phyloP scores from a whole-genome alignment of 139 green algal genomes.

The Micromonas pusilla region DNA sequence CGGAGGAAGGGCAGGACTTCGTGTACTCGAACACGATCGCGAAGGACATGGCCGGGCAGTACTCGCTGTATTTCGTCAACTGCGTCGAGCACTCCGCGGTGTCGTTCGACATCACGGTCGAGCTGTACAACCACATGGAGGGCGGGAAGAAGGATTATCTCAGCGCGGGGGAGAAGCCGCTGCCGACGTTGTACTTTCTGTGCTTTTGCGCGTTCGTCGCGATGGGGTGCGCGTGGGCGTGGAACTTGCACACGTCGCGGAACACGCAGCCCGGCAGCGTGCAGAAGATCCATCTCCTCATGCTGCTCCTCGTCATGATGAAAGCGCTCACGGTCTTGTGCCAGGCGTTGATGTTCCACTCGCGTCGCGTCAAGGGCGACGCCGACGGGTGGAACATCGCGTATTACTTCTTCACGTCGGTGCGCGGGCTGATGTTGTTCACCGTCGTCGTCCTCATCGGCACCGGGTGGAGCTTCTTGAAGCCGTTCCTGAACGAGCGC shows the following conservation, averaged over 20 bases:
- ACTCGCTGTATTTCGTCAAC: constrained; percentile 84
- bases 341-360: constrained; percentile 52
- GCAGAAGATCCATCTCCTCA: constrained; percentile 82
- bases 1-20: constrained; percentile 33
- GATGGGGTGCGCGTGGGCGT: constrained; percentile 54
- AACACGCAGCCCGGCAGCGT: constrained; percentile 40
- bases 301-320: constrained; percentile 74
- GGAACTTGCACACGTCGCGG: constrained; percentile 31
- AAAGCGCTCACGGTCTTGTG: constrained; percentile 81
- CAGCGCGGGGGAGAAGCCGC: constrained; percentile 72
- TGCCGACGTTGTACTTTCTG: constrained; percentile 81
- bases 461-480: constrained; percentile 89
- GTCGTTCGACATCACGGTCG: constrained; percentile 57
- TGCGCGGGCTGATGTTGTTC: constrained; percentile 87
- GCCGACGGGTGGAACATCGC: constrained; percentile 90
- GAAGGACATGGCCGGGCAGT: constrained; percentile 44
- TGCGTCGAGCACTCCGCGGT: constrained; percentile 65
- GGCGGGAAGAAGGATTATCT: constrained; percentile 73
- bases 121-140: constrained; percentile 69
- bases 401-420: constrained; percentile 94
- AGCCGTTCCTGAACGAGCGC: constrained; percentile 83
- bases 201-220: constrained; percentile 64
- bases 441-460: constrained; percentile 86
- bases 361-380: constrained; percentile 63
- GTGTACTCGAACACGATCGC: constrained; percentile 27